Evolutionary conservation across 345 rosid species (phyloP).

Genomic region (Jatropha curcas): DNA sequence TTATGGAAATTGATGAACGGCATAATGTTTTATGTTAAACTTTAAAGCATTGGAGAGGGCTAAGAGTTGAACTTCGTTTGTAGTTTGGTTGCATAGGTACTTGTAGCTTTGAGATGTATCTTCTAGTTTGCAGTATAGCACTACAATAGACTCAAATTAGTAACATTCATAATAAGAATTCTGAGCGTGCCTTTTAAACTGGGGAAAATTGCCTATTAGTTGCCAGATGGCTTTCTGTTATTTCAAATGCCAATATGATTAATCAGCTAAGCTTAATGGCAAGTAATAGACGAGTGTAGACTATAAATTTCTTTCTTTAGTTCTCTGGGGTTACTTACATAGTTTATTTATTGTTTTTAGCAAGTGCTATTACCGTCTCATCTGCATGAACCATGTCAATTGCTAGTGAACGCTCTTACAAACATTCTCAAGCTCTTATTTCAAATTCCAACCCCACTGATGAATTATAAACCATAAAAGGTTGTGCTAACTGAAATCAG

Average conservation of each 20-base stretch:
- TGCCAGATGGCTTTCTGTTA: too few relatives aligned
- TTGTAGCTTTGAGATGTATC: background rate
- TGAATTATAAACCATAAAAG: background rate
- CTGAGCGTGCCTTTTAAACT: too few relatives aligned
- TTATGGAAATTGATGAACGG: background rate
- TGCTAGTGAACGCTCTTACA: too few relatives aligned
- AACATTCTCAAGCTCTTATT: background rate
- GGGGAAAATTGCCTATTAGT: too few relatives aligned
- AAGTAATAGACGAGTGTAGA: background rate
- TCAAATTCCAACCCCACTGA: background rate
- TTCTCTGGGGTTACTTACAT: background rate
- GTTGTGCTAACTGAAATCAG: background rate
- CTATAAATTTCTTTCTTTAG: background rate
- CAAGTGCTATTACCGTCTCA: background rate
- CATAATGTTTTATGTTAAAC: background rate
- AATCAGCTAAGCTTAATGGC: background rate
- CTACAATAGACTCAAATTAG: background rate
- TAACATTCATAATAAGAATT: background rate
- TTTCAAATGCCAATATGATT: background rate
- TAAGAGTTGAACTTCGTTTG: background rate
- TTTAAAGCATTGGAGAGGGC: background rate
- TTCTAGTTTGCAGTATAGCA: background rate
- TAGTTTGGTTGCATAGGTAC: background rate
- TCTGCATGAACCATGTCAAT: background rate
- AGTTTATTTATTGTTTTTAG: background rate